Percentiles rank a stretch among this genome's conserved stretches.
Conservation (phyloP, 2,329 filamentous ascomycete genomes). For the Trichoderma harzianum region DNA sequence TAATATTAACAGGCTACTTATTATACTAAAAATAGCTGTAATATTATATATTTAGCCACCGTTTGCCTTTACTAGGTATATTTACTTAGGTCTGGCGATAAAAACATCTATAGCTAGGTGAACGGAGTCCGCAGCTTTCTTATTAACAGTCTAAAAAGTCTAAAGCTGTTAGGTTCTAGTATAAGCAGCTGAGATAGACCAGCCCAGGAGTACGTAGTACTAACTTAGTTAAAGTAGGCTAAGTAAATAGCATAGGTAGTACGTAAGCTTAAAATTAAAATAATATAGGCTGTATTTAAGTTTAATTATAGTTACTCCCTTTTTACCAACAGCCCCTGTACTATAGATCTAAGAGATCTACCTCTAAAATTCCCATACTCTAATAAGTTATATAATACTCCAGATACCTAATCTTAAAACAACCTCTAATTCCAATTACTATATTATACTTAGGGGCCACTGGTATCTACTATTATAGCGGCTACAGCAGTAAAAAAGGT, state of each 20-base stretch:
- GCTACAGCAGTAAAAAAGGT: constrained; percentile 5
- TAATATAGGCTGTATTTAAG: constrained; percentile 32
- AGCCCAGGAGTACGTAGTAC: background rate
- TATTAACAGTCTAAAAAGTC: constrained; percentile 28
- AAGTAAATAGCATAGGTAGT: constrained; percentile 28
- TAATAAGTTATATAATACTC: constrained; percentile 31
- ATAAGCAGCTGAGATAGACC: background rate
- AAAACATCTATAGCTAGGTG: constrained; percentile 30
- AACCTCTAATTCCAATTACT: constrained; percentile 23
- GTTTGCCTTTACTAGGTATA: constrained; percentile 33
- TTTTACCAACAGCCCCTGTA: constrained; percentile 28
- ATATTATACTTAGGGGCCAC: constrained; percentile 4
- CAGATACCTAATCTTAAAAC: constrained; percentile 28
- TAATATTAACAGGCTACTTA: too few relatives aligned
- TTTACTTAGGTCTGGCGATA: constrained; percentile 32
- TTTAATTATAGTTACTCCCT: constrained; percentile 34
- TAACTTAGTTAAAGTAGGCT: background rate
- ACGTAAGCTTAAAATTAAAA: constrained; percentile 26
- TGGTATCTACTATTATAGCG: constrained; percentile 12
- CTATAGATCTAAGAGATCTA: constrained; percentile 30
- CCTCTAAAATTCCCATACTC: constrained; percentile 28
- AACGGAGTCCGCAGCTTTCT: constrained; percentile 29
- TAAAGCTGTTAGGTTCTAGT: constrained; percentile 27
- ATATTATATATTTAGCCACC: constrained; percentile 28
- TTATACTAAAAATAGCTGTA: too few relatives aligned